Evolutionary conservation across 202 grass and related monocot species (phyloP), one percentile per base, ranked within the genome.

Genomic region (Hordeum pubiflorum): DNA sequence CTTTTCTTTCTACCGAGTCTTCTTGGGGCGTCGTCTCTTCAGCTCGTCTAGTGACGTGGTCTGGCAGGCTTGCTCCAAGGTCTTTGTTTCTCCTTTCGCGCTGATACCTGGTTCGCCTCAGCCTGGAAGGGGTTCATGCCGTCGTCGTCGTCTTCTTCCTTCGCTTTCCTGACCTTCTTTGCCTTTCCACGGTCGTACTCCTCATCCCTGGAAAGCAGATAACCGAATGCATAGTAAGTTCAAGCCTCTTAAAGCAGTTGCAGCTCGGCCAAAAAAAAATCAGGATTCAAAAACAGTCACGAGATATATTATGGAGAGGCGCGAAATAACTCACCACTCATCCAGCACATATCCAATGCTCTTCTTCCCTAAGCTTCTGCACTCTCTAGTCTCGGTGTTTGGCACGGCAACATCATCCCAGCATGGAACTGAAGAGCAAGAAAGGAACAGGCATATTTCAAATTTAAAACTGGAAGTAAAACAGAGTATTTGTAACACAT

Each of bases 121-220:
- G 84, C 85, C 75, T 99, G 97, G 89, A 99, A 99, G 46, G 87
- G 97, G 76, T 96, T 99, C 9, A 73, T 31, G 13, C 92, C 92
- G 1, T 52, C 81, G 2, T 86, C 87, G 41, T 87, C 87, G 4
- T 87, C 74, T 18, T 85, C 78, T 31, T 86, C 64, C 76, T 44
- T 85, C 15, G 72, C 86, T 50, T 62, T 81, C 39, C 88, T 93
- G 6, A 96, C 79, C 56, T 99, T 99, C 88, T 99, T 99, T 55
- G 83, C 68, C 82, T 80, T 99, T 6, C 92, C 97, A 6, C 74
- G 69, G 43, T 99, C 97, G 40, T 99, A 99, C 67, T 96, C 91
- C 85, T 93, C 91, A 2, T 93, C 92, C 97, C 97, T 99, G 78
- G 34, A 62, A 71, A 72, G 81, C 14, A 58, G 36, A 54, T n/a